Conservation (phyloP, 2,329 filamentous ascomycete species). For the Xylariaceae sp. region DNA sequence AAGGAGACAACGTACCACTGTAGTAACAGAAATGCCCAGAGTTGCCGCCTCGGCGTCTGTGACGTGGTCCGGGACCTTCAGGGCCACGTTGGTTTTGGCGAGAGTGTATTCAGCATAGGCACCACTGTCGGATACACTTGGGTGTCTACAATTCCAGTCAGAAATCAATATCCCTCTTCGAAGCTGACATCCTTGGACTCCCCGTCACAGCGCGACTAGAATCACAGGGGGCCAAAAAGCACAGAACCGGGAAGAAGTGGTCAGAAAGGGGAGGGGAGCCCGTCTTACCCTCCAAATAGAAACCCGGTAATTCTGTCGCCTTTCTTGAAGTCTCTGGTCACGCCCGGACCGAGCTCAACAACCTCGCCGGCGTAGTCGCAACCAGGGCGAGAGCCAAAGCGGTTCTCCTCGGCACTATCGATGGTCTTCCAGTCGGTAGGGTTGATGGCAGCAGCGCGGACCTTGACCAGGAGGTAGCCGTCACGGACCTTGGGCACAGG, state of each 20-base stretch:
- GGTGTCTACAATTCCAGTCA: constrained; percentile 26
- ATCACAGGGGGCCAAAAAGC: too few relatives aligned
- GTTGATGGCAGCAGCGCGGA: constrained; percentile 33
- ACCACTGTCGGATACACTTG: constrained; percentile 37
- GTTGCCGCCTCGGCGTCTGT: constrained; percentile 43
- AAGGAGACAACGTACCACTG: constrained; percentile 32
- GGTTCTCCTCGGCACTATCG: constrained; percentile 9
- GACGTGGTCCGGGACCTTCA: constrained; percentile 42
- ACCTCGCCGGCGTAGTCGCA: constrained; percentile 45
- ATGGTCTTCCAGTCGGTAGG: constrained; percentile 34
- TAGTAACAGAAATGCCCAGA: constrained; percentile 37
- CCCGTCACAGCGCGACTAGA: too few relatives aligned
- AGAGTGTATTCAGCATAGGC: constrained; percentile 38
- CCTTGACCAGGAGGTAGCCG: constrained; percentile 32
- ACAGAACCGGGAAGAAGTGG: too few relatives aligned
- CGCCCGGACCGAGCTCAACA: constrained; percentile 39
- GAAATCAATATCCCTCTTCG: background rate
- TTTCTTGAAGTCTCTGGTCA: constrained; percentile 38
- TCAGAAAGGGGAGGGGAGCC: background rate
- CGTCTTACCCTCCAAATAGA: constrained; percentile 22
- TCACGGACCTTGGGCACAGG: constrained; percentile 20
- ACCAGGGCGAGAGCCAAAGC: constrained; percentile 29
- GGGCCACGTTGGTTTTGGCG: constrained; percentile 37
- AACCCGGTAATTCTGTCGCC: constrained; percentile 44
- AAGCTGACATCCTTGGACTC: background rate